phyloP scores from a whole-genome alignment of 306 rosid species.

The Clitoria ternatea region DNA sequence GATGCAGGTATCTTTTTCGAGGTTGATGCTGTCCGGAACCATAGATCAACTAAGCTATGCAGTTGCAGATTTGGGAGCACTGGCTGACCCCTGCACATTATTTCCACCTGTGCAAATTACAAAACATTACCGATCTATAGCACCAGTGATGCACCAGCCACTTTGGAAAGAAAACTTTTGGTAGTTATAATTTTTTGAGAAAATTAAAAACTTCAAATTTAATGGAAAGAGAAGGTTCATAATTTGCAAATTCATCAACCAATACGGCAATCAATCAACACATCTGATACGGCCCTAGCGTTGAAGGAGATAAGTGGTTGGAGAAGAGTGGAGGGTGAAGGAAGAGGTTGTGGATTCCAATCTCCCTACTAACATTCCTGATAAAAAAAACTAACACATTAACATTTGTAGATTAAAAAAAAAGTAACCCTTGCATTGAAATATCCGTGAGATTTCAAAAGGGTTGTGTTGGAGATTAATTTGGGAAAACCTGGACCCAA shows the following conservation, averaged over 20 bases:
- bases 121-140: not conserved
- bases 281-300: not conserved
- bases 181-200: not conserved
- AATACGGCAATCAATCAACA: not conserved
- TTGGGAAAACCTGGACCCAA: not conserved
- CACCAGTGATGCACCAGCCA: slow-evolving; percentile 17
- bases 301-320: too few relatives aligned
- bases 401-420: too few relatives aligned
- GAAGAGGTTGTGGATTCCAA: too few relatives aligned
- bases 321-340: too few relatives aligned
- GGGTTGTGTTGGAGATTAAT: too few relatives aligned
- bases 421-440: too few relatives aligned
- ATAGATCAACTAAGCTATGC: slow-evolving; percentile 72
- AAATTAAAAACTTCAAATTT: not conserved
- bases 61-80: slow-evolving; percentile 67
- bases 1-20: slow-evolving; percentile 66
- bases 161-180: not conserved
- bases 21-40: slow-evolving; percentile 76
- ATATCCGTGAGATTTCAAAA: too few relatives aligned
- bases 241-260: not conserved
- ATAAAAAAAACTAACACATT: too few relatives aligned
- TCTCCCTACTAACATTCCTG: too few relatives aligned
- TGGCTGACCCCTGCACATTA: slow-evolving; percentile 79
- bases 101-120: slow-evolving; percentile 61
- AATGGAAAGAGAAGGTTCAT: not conserved